Evolutionary conservation across 2,329 filamentous ascomycete species (phyloP), one percentile per base, ranked within the genome.

Genomic region (Xylariaceae sp.): DNA sequence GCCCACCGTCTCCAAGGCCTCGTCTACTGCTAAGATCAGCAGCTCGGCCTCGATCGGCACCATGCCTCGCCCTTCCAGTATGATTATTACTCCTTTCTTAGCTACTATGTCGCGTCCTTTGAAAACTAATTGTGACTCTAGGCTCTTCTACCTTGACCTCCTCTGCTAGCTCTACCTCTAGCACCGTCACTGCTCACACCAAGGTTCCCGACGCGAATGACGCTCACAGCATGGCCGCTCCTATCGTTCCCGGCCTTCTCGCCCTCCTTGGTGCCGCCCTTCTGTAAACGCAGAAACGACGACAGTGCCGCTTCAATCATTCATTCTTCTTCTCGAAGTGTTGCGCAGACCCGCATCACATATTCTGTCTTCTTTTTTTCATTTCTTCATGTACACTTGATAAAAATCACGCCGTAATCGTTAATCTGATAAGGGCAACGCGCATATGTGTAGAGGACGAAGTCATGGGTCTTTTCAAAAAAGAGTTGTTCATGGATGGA

Each of bases 191-290:
- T 18, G 34, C 65, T 13, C 13, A 59, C 59, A 67, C 67, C 15
- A 60, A 35, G 42, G 50, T 59, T 50, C 69, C 70, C 55, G 68
- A 68, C 64, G 66, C 63, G 56, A 72, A 71, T 62, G 69, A 62
- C 35, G 71, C 67, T 52, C 63, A 60, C 53, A 65, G 56, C 53
- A 47, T 66, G 17, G 64, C 60, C 42, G 68, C 68, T 58, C 67
- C 70, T 60, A 57, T 71, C 49, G 55, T 71, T 53, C 69, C 67
- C 4, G 67, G 68, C 17, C 18, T 72, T 48, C 60, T 70, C 44
- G 54, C 69, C 18, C 56, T 65, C 48, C 52, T 69, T 18, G 69
- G 66, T 23, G 67, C 66, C 6, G 66, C 62, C 35, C 59, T 70
- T 23, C 58, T 71, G 35, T 71, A 70, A 63, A 45, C 54, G 13